Percentiles rank a stretch among this genome's conserved stretches.
phyloP scores from a whole-genome alignment of 1,139 yeast genomes.

The Candida frijolesensis region DNA sequence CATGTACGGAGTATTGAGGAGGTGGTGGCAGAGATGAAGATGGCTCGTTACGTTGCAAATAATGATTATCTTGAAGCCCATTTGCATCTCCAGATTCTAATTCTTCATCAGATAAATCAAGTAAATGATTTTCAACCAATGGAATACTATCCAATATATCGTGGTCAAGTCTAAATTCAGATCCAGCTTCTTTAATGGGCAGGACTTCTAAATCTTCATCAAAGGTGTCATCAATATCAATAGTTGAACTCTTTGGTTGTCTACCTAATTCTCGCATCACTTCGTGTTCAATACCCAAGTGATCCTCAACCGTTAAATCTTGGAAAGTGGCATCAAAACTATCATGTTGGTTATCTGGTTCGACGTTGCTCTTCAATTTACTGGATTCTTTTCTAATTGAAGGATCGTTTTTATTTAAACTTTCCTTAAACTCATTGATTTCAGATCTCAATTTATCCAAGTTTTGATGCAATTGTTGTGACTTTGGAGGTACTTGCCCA shows the following conservation, averaged over 20 bases:
- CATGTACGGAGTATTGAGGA: conserved; percentile 2
- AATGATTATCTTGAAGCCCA: neutral
- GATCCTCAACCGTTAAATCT: conserved; percentile 45
- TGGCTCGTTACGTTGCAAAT: neutral
- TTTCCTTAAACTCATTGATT: conserved; percentile 50
- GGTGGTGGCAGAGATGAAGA: conserved; percentile 1
- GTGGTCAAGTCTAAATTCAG: conserved; percentile 10
- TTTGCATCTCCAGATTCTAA: neutral
- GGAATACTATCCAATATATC: conserved; percentile 9
- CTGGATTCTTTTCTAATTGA: conserved; percentile 6
- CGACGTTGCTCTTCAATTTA: neutral
- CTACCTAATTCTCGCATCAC: conserved; percentile 15
- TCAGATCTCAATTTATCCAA: conserved; percentile 46
- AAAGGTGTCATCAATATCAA: conserved; percentile 11
- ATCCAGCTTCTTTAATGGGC: conserved; percentile 6
- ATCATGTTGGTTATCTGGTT: conserved; percentile 22
- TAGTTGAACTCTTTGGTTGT: conserved; percentile 2
- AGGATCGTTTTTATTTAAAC: conserved; percentile 34
- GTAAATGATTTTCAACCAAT: conserved; percentile 9
- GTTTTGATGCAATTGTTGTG: conserved; percentile 44
- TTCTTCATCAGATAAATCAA: conserved; percentile 11
- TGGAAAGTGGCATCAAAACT: conserved; percentile 46
- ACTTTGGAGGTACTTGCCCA: conserved; percentile 19
- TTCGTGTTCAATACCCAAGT: conserved; percentile 40
- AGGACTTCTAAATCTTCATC: conserved; percentile 9